Percentiles rank a stretch among this genome's conserved stretches.
These are phyloP conservation scores for Nicotiana noctiflora DNA, from an alignment of 257 asterid species.

Conservation along the genomic window DNA sequence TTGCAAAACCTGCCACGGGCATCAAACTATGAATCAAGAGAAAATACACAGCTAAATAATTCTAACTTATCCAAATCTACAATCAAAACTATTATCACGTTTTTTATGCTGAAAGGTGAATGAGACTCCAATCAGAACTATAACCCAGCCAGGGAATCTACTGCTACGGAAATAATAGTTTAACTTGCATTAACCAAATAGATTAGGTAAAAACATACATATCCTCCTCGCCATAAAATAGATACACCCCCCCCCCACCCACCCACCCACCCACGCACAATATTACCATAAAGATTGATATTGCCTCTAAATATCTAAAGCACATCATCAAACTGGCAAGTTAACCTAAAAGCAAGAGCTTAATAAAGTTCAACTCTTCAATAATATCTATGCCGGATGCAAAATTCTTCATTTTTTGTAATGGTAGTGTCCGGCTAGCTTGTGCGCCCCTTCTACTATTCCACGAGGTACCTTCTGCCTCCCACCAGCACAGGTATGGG, in stretches of 20 bases:
- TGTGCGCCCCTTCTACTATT: too few species aligned
- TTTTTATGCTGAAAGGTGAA: background rate
- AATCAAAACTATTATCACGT: conserved; percentile 6
- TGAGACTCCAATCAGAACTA: background rate
- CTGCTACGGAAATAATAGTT: background rate
- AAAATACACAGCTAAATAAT: background rate
- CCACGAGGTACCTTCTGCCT: too few species aligned
- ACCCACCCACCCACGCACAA: background rate
- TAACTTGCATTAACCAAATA: background rate
- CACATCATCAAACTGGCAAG: background rate
- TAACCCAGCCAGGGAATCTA: background rate
- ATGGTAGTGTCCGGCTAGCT: too few species aligned
- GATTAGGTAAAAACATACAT: background rate
- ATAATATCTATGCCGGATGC: background rate
- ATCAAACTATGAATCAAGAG: conserved; percentile 13
- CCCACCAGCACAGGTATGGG: too few species aligned
- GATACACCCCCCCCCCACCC: background rate
- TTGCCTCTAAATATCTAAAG: background rate
- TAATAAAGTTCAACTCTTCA: background rate
- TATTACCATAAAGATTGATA: conserved; percentile 2
- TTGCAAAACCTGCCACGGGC: conserved; percentile 55
- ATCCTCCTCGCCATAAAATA: background rate
- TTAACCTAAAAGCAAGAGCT: background rate
- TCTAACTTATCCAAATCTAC: background rate
- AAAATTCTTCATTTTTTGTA: background rate